Base-by-base conservation (phyloP, 176 grass and related monocot genomes). In the Rhynchospora breviuscula region DNA sequence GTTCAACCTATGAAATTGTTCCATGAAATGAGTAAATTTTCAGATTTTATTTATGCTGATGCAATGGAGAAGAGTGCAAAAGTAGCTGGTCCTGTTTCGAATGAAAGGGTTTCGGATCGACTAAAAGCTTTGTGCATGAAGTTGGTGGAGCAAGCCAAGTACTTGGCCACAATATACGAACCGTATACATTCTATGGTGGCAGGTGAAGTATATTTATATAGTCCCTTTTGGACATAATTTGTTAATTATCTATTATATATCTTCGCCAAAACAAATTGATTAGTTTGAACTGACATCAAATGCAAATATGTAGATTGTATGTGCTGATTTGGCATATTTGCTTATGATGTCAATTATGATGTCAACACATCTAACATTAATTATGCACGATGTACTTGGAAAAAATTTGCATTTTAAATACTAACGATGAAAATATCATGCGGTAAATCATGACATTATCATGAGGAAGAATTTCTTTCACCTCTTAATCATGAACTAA, bases 171-270 rank as follows among this genome's bases (percentile, higher is more conserved):
- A 82, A 93, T 98, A 58, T 98, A 94, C 84, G 81, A 93, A 89
- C 95, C 92, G 8, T 98, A 98, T 68, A 93, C 95, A 63, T 98
- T 98, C 89, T 94, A 98, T 77, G 11, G 82, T 82, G 95, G 95
- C 86, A 94, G 91, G 91, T 93, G 29, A 83, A 59, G 76, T 70
- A 67, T 85, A 44, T 64, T 51, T 51, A 75, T 51, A 26, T 14
- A 52, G 46, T 23, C 47, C 46, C 46, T 51, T 52, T 12, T 52
- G 46, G 46, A 26, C 21, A 26, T 52, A 0, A 17, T 79, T 56
- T 33, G 13, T 29, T 76, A 35, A 29, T 53, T 10, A 54, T 56
- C 47, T 53, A 76, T 51, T 71, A 29, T 29, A 29, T 29, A 19
- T 40, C 18, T 46, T 71, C 8, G 5, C 46, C 45, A 73, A 4